Evolutionary conservation across 768 basidiomycete species (phyloP), one percentile per base, ranked within the genome.

Genomic region (Leccinum variicolor): DNA sequence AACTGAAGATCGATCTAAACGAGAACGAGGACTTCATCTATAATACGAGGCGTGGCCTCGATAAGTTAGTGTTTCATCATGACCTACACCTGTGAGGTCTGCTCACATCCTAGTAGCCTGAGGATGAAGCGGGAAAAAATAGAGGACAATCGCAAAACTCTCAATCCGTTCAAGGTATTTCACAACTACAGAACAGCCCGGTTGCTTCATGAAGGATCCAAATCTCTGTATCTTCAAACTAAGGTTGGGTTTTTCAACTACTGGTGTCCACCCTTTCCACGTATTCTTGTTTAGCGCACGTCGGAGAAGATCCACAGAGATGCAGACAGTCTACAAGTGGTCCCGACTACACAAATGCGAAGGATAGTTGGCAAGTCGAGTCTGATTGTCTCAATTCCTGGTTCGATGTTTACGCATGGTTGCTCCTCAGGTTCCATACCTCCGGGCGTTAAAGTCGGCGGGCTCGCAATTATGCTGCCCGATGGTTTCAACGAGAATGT

Each of bases 321-420:
- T 2, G 41, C 8, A 11, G 4, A 3, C 41, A n/a, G 0, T 1
- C 9, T 29, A n/a, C 45, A 13, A 55, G 28, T 55, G 2, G 52
- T 67, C 10, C 46, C 66, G n/a, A 28, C 13, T 15, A 3, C 50
- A 10, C 43, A 57, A 17, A 23, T 68, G 8, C 55, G 15, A 28
- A 11, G 8, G 2, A 26, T 45, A 21, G 4, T 7, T 45, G 34
- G 34, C 6, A 36, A 19, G 43, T 45, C 43, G 9, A 2, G 3
- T 15, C 7, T 21, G 43, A 17, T 17, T 36, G 34, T 36, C 34
- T 36, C 34, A 3, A 21, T 45, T 45, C 41, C 19, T 0, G n/a
- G 19, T 19, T 19, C 3, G 8, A n/a, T 33, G 26, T 9, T 6
- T 8, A 4, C 39, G 19, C 52, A 26, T 55, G 1, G 50, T 68